Evolutionary conservation across 805 yeast species (phyloP).

Genomic region (Tetrapisispora iriomotensis): DNA sequence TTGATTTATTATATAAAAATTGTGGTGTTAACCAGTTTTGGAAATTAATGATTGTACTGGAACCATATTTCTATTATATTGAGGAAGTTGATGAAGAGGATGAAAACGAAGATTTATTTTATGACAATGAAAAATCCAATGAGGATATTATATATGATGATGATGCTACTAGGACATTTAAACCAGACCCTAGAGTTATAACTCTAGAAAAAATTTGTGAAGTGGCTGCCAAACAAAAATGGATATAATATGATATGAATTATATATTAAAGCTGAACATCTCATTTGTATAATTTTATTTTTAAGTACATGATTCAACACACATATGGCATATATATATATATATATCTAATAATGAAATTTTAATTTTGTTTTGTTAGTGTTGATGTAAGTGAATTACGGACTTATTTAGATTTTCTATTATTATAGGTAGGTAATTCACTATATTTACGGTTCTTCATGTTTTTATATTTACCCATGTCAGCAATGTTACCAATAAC

Average conservation of each 20-base stretch:
- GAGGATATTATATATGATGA: slow-evolving; percentile 3
- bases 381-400: background rate
- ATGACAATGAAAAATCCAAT: background rate
- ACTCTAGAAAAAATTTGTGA: slow-evolving; percentile 30
- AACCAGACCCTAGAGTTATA: slow-evolving; percentile 29
- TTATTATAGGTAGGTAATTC: slow-evolving; percentile 29
- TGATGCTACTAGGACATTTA: slow-evolving; percentile 10
- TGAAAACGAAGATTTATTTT: slow-evolving; percentile 8
- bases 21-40: slow-evolving; percentile 25
- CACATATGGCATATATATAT: background rate
- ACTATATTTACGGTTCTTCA: slow-evolving; percentile 32
- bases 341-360: background rate
- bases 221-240: slow-evolving; percentile 30
- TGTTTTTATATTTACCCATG: slow-evolving; percentile 20
- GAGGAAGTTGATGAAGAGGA: slow-evolving; percentile 25
- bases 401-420: slow-evolving; percentile 3
- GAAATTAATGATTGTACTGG: slow-evolving; percentile 29
- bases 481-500: slow-evolving; percentile 34
- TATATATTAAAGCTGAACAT: background rate
- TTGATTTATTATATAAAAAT: slow-evolving; percentile 24
- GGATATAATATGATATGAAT: slow-evolving; percentile 16
- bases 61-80: slow-evolving; percentile 30
- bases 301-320: background rate
- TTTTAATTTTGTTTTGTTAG: background rate
- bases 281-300: background rate